phyloP scores from a whole-genome alignment of 1,139 yeast species.

The Yamadazyma buinensis region DNA sequence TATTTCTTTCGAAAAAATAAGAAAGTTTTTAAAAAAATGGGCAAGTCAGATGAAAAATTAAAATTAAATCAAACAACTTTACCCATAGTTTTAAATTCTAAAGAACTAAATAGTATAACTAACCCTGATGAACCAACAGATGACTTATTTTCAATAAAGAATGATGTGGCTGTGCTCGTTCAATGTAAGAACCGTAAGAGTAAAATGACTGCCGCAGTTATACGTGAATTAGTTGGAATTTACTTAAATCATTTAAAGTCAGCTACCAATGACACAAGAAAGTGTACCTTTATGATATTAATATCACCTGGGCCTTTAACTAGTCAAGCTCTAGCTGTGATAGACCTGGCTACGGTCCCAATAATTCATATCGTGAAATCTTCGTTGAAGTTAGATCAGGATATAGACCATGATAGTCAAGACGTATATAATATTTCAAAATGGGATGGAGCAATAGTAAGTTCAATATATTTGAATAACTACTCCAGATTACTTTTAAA shows the following conservation, averaged over 20 bases:
- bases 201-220: slow-evolving; percentile 47
- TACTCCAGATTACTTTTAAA: slow-evolving; percentile 34
- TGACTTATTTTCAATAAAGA: slow-evolving; percentile 18
- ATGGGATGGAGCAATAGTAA: slow-evolving; percentile 40
- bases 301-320: slow-evolving; percentile 64
- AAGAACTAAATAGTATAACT: slow-evolving; percentile 11
- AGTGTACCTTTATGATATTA: slow-evolving; percentile 28
- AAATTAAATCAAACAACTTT: slow-evolving; percentile 6
- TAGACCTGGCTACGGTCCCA: slow-evolving; percentile 54
- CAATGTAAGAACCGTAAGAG: slow-evolving; percentile 55
- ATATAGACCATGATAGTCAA: slow-evolving; percentile 1
- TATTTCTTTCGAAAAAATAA: slow-evolving; percentile 20
- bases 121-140: slow-evolving; percentile 2
- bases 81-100: slow-evolving; percentile 16
- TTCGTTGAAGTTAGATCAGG: slow-evolving; percentile 17
- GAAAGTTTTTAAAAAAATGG: too few relatives aligned
- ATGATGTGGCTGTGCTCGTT: slow-evolving; percentile 38
- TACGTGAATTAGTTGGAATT: slow-evolving; percentile 60
- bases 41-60: too few relatives aligned
- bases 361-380: slow-evolving; percentile 47
- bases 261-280: slow-evolving; percentile 11
- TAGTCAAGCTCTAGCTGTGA: slow-evolving; percentile 51
- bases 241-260: slow-evolving; percentile 39
- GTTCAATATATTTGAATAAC: slow-evolving; percentile 44
- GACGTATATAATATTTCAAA: slow-evolving; percentile 28